Conservation (phyloP, 805 yeast genomes). For the Lachancea nothofagi region DNA sequence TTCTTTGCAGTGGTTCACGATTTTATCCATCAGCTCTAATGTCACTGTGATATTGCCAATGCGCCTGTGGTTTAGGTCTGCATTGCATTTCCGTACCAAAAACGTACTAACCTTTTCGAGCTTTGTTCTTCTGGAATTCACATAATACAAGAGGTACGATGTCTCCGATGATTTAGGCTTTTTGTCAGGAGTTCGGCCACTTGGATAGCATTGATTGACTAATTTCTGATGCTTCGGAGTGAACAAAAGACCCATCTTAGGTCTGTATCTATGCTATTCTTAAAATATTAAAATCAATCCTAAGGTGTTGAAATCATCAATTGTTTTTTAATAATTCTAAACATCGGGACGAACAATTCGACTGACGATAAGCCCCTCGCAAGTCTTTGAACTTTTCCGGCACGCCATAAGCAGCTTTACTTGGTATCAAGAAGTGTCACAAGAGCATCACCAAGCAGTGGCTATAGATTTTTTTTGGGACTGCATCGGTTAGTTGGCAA, state of each 20-base stretch:
- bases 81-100: constrained; percentile 52
- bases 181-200: constrained; percentile 80
- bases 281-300: too few species aligned
- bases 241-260: constrained; percentile 32
- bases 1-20: constrained; percentile 72
- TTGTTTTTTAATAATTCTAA: too few species aligned
- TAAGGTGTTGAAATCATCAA: too few species aligned
- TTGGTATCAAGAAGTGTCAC: too few species aligned
- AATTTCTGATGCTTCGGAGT: constrained; percentile 85
- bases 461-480: too few species aligned
- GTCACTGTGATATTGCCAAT: constrained; percentile 84
- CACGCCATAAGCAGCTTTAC: too few species aligned
- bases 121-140: constrained; percentile 82
- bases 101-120: constrained; percentile 78
- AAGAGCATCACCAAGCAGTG: too few species aligned
- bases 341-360: too few species aligned
- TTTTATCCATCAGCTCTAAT: constrained; percentile 57
- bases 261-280: neutral
- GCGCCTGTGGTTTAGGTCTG: constrained; percentile 56
- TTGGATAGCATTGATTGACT: constrained; percentile 87
- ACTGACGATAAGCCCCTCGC: too few species aligned
- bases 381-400: too few species aligned
- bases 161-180: constrained; percentile 90
- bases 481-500: too few species aligned
- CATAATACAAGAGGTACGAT: constrained; percentile 81